phyloP scores from a whole-genome alignment of 2,329 filamentous ascomycete species.

The Penicillium sp. region DNA sequence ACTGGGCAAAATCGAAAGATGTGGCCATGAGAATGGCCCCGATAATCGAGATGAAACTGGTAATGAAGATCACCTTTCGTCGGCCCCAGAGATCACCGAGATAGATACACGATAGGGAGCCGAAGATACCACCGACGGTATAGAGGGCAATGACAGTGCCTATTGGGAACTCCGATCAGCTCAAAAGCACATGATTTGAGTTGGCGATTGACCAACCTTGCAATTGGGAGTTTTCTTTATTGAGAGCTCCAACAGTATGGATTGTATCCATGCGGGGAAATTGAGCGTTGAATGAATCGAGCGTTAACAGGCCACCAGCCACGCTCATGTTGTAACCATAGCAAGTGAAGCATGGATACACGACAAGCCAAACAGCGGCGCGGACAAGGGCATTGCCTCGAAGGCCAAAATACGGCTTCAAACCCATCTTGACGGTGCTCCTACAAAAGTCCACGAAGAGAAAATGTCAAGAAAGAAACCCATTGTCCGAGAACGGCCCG shows the following conservation, averaged over 20 bases:
- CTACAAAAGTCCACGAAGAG: not conserved
- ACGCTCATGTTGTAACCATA: constrained; percentile 54
- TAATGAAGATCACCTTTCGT: constrained; percentile 44
- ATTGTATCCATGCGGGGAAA: constrained; percentile 52
- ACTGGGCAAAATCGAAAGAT: constrained; percentile 46
- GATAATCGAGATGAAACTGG: constrained; percentile 41
- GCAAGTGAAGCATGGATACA: constrained; percentile 42
- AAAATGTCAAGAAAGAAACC: not conserved
- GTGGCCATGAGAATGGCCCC: constrained; percentile 46
- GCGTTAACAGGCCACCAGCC: constrained; percentile 47
- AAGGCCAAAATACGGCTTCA: constrained; percentile 23
- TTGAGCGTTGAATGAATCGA: constrained; percentile 26
- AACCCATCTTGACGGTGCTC: constrained; percentile 8
- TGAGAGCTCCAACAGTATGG: constrained; percentile 41
- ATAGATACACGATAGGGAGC: constrained; percentile 45
- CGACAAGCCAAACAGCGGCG: constrained; percentile 23
- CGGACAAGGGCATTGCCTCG: constrained; percentile 22
- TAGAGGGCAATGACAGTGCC: constrained; percentile 46
- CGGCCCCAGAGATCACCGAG: constrained; percentile 48
- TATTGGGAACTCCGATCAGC: not conserved
- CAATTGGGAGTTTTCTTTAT: constrained; percentile 45
- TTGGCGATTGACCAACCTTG: constrained; percentile 29
- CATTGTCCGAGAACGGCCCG: not conserved
- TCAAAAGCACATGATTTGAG: not conserved
- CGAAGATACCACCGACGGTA: constrained; percentile 47